Percentiles rank a stretch among this genome's conserved stretches.
These are phyloP conservation scores for Fomitopsis betulina DNA, from an alignment of 1,284 basidiomycete genomes.

Conservation along the genomic window DNA sequence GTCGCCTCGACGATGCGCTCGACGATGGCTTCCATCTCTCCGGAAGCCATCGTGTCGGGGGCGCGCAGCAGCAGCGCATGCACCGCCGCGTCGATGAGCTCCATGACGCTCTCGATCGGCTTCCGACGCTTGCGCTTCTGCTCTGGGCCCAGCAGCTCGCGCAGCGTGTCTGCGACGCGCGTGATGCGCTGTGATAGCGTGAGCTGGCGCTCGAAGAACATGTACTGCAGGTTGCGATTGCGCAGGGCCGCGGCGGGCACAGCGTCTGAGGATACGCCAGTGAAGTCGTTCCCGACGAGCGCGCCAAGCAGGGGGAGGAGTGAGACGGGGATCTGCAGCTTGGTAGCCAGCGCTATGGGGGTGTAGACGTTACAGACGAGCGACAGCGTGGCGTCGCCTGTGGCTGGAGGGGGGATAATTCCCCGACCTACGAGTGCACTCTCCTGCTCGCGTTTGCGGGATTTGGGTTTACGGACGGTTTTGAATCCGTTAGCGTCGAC, in stretches of 20 bases:
- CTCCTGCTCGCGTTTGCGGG: constrained; percentile 29
- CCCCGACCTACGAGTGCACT: constrained; percentile 32
- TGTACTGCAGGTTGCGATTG: constrained; percentile 41
- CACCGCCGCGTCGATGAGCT: constrained; percentile 67
- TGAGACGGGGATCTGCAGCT: constrained; percentile 50
- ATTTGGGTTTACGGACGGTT: constrained; percentile 42
- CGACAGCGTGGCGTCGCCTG: constrained; percentile 28
- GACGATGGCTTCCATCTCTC: constrained; percentile 60
- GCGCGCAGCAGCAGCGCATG: constrained; percentile 50
- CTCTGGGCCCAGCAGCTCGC: constrained; percentile 41
- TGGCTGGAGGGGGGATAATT: constrained; percentile 51
- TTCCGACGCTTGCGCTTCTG: constrained; percentile 44
- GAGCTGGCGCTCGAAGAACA: constrained; percentile 65
- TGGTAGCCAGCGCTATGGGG: constrained; percentile 47
- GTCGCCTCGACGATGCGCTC: constrained; percentile 70
- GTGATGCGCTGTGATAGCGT: constrained; percentile 54
- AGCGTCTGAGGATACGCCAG: constrained; percentile 32
- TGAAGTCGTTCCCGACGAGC: constrained; percentile 83
- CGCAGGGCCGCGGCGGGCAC: constrained; percentile 19
- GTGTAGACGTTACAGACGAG: constrained; percentile 58
- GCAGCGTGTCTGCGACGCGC: constrained; percentile 51
- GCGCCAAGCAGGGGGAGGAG: constrained; percentile 84
- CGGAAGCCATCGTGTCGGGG: constrained; percentile 42
- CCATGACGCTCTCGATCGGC: constrained; percentile 62
- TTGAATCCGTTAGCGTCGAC: constrained; percentile 57